Base-by-base conservation (phyloP, 1,284 basidiomycete genomes). In the Earliella scabrosa region DNA sequence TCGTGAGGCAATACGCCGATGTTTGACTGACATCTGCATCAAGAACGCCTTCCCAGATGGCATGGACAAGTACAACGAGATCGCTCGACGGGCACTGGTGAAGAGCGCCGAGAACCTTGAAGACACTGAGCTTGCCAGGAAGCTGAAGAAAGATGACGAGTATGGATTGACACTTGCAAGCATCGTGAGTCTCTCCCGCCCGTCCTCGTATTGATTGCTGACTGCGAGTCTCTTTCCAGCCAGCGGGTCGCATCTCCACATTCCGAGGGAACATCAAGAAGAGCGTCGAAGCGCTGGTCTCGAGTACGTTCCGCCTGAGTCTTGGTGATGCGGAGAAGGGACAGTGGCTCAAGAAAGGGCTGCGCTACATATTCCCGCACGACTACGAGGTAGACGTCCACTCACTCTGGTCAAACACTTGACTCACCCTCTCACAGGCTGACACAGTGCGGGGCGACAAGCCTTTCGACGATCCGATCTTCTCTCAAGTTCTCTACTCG, bases 391-490 rank as follows among this genome's bases (percentile, higher is more conserved):
- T 45, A 10, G 5, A 5, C 16, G 5, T 5, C n/a, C n/a, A 5
- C 8, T 36, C 5, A 13, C 10, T 36, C n/a, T 9, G 10, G 5
- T 5, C n/a, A 5, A 5, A 13, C 16, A n/a, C 35, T 36, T 5
- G n/a, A 5, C n/a, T n/a, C 5, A 5, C 10, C 16, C 10, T 5
- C 16, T 21, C 27, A n/a, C 24, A 51, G 50, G 50, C 44, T 4
- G 16, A 43, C 18, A 45, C 18, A 11, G 14, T 49, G 29, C n/a
- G 26, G 23, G 26, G 14, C 4, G 4, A 18, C 29, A 32, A 40
- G 41, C 46, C 51, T 9, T 58, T 38, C 43, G 23, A 29, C 6
- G 41, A 26, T 1, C 46, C 39, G 3, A 26, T 58, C 23, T 53
- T 58, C 23, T 21, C 39, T 2, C 35, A 52, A n/a, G 34, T 24